phyloP scores from a whole-genome alignment of 208 protist genomes.

The Novymonas esmeraldas region DNA sequence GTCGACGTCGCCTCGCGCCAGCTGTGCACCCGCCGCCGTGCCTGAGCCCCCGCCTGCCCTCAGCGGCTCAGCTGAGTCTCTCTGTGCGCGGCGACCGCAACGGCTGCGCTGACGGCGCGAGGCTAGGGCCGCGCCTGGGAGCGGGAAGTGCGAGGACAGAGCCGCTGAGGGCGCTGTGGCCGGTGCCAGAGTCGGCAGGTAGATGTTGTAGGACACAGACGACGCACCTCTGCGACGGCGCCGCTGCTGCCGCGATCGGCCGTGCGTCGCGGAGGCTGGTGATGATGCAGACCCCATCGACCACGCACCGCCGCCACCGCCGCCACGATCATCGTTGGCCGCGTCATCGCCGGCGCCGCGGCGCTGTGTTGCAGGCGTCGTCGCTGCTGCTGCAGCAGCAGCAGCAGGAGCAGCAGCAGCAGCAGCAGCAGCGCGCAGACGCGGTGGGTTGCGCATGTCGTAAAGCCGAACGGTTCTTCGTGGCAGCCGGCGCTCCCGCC shows the following conservation, averaged over 20 bases:
- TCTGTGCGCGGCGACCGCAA: neutral
- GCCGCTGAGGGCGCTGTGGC: neutral
- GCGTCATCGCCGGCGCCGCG: neutral
- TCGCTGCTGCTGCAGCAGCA: neutral
- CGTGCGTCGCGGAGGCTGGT: no score
- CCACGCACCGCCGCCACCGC: no score
- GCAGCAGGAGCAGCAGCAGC: neutral
- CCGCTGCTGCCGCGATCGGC: neutral
- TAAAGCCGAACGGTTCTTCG: constrained; percentile 11
- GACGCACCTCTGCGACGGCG: neutral
- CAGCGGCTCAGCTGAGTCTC: no score
- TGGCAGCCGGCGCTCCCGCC: constrained; percentile 12
- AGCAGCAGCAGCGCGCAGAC: neutral
- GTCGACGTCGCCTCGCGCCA: neutral
- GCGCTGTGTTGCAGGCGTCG: neutral
- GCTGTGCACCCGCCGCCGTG: no score
- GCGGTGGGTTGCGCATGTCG: constrained; percentile 11
- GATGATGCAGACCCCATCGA: no score
- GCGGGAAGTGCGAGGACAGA: no score
- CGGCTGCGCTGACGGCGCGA: constrained; percentile 5
- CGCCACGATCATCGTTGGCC: neutral
- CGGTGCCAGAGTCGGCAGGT: neutral
- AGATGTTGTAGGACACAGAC: constrained; percentile 5
- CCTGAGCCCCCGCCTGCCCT: no score
- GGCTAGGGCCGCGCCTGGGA: neutral